These are phyloP conservation scores for Auriculariales sp. DNA, from an alignment of 768 basidiomycete species.

Conservation along the genomic window DNA sequence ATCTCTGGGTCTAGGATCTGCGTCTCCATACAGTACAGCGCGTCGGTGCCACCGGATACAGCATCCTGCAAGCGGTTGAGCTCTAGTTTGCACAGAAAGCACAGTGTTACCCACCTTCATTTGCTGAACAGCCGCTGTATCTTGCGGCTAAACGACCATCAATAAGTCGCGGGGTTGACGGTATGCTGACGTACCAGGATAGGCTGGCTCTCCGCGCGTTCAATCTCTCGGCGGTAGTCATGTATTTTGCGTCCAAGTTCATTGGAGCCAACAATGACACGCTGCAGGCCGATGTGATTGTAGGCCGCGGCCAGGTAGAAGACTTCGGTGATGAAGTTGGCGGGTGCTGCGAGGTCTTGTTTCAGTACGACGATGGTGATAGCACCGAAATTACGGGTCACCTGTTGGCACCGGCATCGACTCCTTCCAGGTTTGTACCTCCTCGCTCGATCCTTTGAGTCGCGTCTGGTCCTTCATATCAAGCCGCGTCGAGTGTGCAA, in stretches of 20 bases:
- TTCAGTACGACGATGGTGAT: background rate
- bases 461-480: constrained; percentile 81
- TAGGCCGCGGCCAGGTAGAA: constrained; percentile 82
- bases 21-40: constrained; percentile 45
- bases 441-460: constrained; percentile 82
- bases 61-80: background rate
- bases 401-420: constrained; percentile 18
- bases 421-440: constrained; percentile 59
- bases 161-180: too few species aligned
- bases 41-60: background rate
- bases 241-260: constrained; percentile 62
- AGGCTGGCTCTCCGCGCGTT: background rate
- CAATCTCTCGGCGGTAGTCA: constrained; percentile 57
- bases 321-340: constrained; percentile 91
- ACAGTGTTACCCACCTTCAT: background rate
- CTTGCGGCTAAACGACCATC: background rate
- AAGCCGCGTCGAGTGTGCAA: constrained; percentile 54
- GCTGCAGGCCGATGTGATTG: constrained; percentile 79
- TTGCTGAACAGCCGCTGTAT: background rate
- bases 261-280: constrained; percentile 62
- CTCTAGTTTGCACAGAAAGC: background rate
- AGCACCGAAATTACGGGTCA: background rate
- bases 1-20: constrained; percentile 82
- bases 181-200: too few species aligned
- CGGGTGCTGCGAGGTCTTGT: constrained; percentile 42